Base-by-base conservation (phyloP, 2,329 filamentous ascomycete genomes). In the Epichloe brachyelytri region DNA sequence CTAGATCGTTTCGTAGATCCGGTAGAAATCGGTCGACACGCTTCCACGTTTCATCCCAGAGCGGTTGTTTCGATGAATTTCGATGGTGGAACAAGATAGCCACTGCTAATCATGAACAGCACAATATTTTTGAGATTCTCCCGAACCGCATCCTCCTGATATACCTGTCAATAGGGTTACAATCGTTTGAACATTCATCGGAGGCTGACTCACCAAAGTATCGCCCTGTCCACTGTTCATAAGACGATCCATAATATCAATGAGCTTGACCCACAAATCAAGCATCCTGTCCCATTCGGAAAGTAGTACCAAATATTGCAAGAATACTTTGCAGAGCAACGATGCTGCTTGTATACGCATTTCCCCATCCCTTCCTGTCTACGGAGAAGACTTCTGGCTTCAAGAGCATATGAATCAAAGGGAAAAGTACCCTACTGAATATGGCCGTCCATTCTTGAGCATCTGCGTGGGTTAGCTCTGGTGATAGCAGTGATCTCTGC, bases 111-210 rank as follows among this genome's bases (percentile, higher is more conserved):
- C 89, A 98, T 95, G 60, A 98, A 93, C 10, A 98, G 76, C 22
- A 97, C 73, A 49, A 97, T 89, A 58, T 98, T 98, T 70, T 98
- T 98, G 52, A 98, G 72, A 57, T 88, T 93, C 68, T 98, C 93
- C 0, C 88, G 86, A 2, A 97, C 89, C 12, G 93, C 91, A 72
- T 98, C 93, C 68, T 95, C 89, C 83, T 95, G 59, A 15, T 38
- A 14, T n/a, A 12, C 20, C 14, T 4, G 50, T 60, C 22, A 58
- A 50, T 56, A 52, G 58, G 47, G 30, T 19, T 41, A 17, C 8
- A 5, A 19, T 34, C 11, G n/a, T n/a, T 37, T n/a, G 10, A 22
- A n/a, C 14, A 30, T 22, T 8, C 17, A n/a, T 43, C 14, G 17
- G 33, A 33, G 12, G 41, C 2, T 41, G 41, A 43, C 83, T 70